Evolutionary conservation across 83 land plant species (phyloP), one percentile per base, ranked within the genome.

Genomic region (Diphasiastrum complanatum): DNA sequence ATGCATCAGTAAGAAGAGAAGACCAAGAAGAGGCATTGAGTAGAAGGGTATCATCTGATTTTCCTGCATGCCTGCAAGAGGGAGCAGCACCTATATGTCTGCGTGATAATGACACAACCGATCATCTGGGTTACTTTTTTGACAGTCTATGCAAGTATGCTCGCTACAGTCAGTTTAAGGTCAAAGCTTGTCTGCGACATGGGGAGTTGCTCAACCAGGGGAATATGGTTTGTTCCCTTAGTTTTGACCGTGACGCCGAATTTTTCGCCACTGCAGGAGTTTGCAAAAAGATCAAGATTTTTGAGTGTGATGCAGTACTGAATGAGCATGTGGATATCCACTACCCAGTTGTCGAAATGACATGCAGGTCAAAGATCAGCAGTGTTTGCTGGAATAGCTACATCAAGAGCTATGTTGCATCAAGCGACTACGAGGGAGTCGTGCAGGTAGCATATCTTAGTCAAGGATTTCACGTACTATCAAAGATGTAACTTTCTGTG

Each of bases 251-350:
- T 16, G 96, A 89, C 60, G 85, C 86, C 47, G 96, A 89, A 12
- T 83, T 80, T 37, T 89, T 89, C 75, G 96, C 96, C 70, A 81
- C 96, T 62, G 92, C 92, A 61, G 87, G 91, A 14, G 81, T 86
- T 4, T 86, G 95, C 25, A 89, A 89, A 78, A 87, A 87, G 67
- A 86, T 89, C 61, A 86, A 86, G 70, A 78, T 89, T 47, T 90
- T 86, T 71, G 93, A 87, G 47, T 90, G 76, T 69, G 69, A 74
- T 25, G 22, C 89, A 4, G 70, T 90, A 22, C 73, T 83, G 47
- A 81, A 82, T 68, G 86, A 81, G 48, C 66, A 68, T 29, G 89
- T 86, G 63, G 97, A 90, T 47, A 76, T 90, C 53, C 89, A 90
- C 61, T 90, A 90, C 62, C 97, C 93, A 33, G 82, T 65, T 26